phyloP scores from a whole-genome alignment of 2,329 filamentous ascomycete species.

The Trichoderma polysporum region DNA sequence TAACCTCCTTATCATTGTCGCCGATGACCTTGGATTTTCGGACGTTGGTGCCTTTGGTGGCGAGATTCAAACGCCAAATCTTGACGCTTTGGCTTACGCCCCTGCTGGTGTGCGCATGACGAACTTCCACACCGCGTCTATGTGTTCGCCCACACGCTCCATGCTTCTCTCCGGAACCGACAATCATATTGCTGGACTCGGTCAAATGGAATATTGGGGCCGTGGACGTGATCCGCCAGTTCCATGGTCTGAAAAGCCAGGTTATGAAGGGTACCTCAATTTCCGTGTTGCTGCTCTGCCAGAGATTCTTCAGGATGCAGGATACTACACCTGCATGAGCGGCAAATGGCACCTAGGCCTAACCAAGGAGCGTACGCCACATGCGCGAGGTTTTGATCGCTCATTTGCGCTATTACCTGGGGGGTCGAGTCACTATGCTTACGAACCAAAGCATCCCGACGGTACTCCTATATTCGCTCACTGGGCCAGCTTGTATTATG shows the following conservation, averaged over 20 bases:
- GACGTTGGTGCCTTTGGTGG: slow-evolving; percentile 33
- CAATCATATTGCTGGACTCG: slow-evolving; percentile 57
- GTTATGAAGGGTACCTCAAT: slow-evolving; percentile 65
- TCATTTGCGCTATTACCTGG: slow-evolving; percentile 61
- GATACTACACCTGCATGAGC: slow-evolving; percentile 60
- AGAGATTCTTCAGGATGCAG: slow-evolving; percentile 57
- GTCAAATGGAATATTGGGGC: slow-evolving; percentile 13
- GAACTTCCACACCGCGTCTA: slow-evolving; percentile 55
- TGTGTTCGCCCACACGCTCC: slow-evolving; percentile 62
- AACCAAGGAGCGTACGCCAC: slow-evolving; percentile 55
- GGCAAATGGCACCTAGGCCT: slow-evolving; percentile 65
- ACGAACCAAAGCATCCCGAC: slow-evolving; percentile 4
- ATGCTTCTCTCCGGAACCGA: slow-evolving; percentile 62
- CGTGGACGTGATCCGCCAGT: slow-evolving; percentile 11
- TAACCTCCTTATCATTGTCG: slow-evolving; percentile 37
- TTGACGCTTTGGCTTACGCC: slow-evolving; percentile 36
- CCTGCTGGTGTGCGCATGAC: slow-evolving; percentile 47
- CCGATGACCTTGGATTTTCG: slow-evolving; percentile 36
- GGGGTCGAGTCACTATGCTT: slow-evolving; percentile 51
- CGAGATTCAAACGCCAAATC: slow-evolving; percentile 37
- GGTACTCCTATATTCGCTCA: slow-evolving; percentile 8
- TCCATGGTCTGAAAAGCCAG: slow-evolving; percentile 38
- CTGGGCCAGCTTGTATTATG: slow-evolving; percentile 14
- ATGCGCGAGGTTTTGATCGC: slow-evolving; percentile 57
- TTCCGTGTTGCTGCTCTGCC: slow-evolving; percentile 54